Percentiles rank a stretch among this genome's conserved stretches.
These are phyloP conservation scores for Colletotrichum sp. DNA, from an alignment of 2,329 filamentous ascomycete genomes.

Conservation along the genomic window DNA sequence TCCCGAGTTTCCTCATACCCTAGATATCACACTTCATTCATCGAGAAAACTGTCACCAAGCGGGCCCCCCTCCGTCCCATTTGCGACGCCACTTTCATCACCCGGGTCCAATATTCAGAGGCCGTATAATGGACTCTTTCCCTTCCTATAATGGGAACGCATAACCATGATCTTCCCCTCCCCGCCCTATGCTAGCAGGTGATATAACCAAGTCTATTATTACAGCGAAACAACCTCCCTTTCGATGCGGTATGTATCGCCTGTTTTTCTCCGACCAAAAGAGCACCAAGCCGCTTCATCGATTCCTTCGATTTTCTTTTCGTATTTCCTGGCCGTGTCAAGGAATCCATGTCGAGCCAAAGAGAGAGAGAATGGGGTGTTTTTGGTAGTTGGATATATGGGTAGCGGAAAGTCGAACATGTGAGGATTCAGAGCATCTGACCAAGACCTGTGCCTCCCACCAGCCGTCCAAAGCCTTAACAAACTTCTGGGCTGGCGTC, in stretches of 20 bases:
- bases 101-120: constrained; percentile 6
- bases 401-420: constrained; percentile 3
- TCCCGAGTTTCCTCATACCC: constrained; percentile 20
- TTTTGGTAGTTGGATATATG: constrained; percentile 7
- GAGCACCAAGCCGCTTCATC: background rate
- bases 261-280: constrained; percentile 3
- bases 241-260: constrained; percentile 18
- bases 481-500: constrained; percentile 8
- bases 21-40: constrained; percentile 18
- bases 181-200: constrained; percentile 18
- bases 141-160: background rate
- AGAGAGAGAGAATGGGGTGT: background rate
- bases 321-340: background rate
- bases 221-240: constrained; percentile 28
- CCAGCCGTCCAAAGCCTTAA: constrained; percentile 1
- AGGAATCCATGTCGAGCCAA: background rate
- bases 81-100: background rate
- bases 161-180: background rate
- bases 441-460: background rate
- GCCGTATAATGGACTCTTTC: background rate
- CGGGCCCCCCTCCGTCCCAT: background rate
- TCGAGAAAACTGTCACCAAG: constrained; percentile 1
- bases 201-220: constrained; percentile 34
- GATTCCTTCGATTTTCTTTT: background rate
- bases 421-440: background rate